Evolutionary conservation across 148 eudicot species (phyloP).

Genomic region (Arctostaphylos glauca): DNA sequence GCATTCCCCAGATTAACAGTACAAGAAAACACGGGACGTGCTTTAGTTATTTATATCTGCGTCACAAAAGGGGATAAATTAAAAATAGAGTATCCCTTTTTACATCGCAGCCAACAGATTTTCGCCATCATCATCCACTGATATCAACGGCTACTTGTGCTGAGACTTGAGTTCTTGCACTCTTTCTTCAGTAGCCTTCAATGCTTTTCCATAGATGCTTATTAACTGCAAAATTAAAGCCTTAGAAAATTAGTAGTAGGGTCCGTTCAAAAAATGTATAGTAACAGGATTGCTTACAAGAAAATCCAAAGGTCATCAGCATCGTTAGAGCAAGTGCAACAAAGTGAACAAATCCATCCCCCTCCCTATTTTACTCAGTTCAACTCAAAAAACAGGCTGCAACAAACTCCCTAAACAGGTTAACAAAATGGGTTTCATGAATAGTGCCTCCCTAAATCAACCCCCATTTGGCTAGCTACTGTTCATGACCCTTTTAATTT

Average conservation of each 20-base stretch:
- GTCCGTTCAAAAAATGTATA: no score
- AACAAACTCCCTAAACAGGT: no score
- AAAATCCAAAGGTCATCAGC: neutral
- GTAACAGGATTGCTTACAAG: neutral
- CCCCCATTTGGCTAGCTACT: no score
- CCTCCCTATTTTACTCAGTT: no score
- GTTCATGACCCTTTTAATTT: no score
- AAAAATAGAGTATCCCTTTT: neutral
- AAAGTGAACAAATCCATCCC: no score
- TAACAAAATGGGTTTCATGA: no score
- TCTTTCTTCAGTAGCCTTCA: slow-evolving; percentile 28
- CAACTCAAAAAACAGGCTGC: no score
- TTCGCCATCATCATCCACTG: slow-evolving; percentile 13
- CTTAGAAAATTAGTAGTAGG: neutral
- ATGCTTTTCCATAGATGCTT: slow-evolving; percentile 22
- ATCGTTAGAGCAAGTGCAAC: no score
- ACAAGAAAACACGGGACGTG: neutral
- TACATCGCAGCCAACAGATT: neutral
- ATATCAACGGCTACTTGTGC: slow-evolving; percentile 17
- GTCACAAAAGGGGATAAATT: neutral
- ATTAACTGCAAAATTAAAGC: slow-evolving; percentile 20
- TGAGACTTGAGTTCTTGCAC: slow-evolving; percentile 32
- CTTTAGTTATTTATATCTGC: neutral
- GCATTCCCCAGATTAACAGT: neutral
- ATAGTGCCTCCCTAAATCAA: no score